phyloP scores from a whole-genome alignment of 2,329 filamentous ascomycete species.

The Neurospora crassa region DNA sequence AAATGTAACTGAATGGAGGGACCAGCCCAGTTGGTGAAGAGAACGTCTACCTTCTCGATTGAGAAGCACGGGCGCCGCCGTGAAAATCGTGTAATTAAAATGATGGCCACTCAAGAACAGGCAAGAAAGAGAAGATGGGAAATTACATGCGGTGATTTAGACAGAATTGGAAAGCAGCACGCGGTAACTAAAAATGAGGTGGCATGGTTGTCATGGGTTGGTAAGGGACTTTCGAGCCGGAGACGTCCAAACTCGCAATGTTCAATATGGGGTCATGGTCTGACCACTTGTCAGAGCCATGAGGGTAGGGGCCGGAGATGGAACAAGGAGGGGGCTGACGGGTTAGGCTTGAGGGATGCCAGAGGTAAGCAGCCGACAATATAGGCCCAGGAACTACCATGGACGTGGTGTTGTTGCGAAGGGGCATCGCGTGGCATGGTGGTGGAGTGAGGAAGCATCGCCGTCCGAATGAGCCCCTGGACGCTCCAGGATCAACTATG shows the following conservation, averaged over 20 bases:
- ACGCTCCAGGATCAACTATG: neutral
- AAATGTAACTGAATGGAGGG: neutral
- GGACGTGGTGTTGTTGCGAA: neutral
- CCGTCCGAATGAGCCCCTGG: neutral
- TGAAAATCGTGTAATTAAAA: neutral
- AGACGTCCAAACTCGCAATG: neutral
- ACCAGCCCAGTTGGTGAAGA: neutral
- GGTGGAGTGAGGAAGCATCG: neutral
- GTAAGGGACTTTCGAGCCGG: neutral
- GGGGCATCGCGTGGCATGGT: neutral
- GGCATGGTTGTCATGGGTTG: neutral
- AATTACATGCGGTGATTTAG: neutral
- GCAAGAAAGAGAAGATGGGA: neutral
- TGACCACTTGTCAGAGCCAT: neutral
- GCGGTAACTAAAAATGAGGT: neutral
- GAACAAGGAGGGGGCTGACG: neutral
- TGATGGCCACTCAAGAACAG: neutral
- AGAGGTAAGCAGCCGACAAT: neutral
- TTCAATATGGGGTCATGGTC: neutral
- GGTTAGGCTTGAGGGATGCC: neutral
- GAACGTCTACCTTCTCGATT: neutral
- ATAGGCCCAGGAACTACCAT: neutral
- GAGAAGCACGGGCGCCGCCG: neutral
- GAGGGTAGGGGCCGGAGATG: neutral
- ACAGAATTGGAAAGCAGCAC: neutral